These are phyloP conservation scores for Choanephora cucurbitarum DNA, from an alignment of 371 early-diverging fungal genomes.

Conservation along the genomic window DNA sequence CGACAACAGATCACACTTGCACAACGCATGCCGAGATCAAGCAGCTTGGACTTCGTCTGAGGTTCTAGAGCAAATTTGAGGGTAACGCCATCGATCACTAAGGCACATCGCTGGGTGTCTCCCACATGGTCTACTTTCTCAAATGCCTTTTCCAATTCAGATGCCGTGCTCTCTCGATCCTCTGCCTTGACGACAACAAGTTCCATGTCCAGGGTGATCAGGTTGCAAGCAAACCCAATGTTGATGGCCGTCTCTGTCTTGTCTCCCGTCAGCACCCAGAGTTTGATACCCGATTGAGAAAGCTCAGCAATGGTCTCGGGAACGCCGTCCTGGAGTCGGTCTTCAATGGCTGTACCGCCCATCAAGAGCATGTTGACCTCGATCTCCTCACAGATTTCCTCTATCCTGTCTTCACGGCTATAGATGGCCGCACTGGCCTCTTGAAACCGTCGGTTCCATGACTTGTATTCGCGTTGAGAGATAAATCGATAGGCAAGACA, in stretches of 20 bases:
- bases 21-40: slow-evolving; percentile 72
- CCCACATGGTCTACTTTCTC: slow-evolving; percentile 54
- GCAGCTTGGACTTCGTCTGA: slow-evolving; percentile 52
- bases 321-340: slow-evolving; percentile 88
- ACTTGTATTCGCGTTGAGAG: slow-evolving; percentile 66
- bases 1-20: slow-evolving; percentile 86
- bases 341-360: slow-evolving; percentile 94
- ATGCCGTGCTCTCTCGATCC: slow-evolving; percentile 55
- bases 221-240: slow-evolving; percentile 80
- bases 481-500: slow-evolving; percentile 80
- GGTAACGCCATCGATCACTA: slow-evolving; percentile 92
- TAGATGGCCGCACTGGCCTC: slow-evolving; percentile 68
- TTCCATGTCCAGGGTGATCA: slow-evolving; percentile 70
- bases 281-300: slow-evolving; percentile 82
- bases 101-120: slow-evolving; percentile 58
- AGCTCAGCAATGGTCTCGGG: slow-evolving; percentile 81
- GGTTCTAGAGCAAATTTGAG: slow-evolving; percentile 77
- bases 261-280: slow-evolving; percentile 97
- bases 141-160: slow-evolving; percentile 67
- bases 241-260: slow-evolving; percentile 87
- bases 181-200: slow-evolving; percentile 67
- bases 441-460: slow-evolving; percentile 62
- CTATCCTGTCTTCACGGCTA: slow-evolving; percentile 73
- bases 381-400: slow-evolving; percentile 69
- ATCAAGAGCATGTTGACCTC: slow-evolving; percentile 74